Conservation (phyloP, 1,139 yeast genomes). For the Nakaseomyces uthaithaninus region DNA sequence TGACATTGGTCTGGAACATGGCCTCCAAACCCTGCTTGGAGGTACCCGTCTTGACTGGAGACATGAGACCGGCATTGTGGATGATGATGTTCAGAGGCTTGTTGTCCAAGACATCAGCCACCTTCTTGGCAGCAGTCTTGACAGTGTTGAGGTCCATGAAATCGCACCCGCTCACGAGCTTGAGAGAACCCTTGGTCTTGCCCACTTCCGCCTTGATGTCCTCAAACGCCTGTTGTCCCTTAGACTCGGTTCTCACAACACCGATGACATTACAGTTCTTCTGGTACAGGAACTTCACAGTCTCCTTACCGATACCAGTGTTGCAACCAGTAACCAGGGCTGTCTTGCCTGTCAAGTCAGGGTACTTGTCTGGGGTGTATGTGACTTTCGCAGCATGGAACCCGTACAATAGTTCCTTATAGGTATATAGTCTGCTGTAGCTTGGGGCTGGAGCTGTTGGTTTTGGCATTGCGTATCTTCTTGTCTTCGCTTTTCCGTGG, state of each 20-base stretch:
- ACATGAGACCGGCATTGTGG: conserved; percentile 48
- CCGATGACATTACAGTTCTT: conserved; percentile 41
- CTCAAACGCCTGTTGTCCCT: conserved; percentile 34
- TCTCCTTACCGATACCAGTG: conserved; percentile 42
- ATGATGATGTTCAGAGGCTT: conserved; percentile 37
- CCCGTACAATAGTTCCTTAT: conserved; percentile 12
- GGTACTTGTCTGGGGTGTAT: conserved; percentile 36
- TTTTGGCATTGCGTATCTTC: background rate
- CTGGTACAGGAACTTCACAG: conserved; percentile 34
- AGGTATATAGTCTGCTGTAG: conserved; percentile 13
- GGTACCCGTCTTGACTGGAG: conserved; percentile 34
- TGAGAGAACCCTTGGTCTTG: conserved; percentile 21
- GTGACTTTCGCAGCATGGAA: conserved; percentile 28
- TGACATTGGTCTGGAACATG: conserved; percentile 43
- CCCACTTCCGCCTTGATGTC: conserved; percentile 26
- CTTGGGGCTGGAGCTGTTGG: conserved; percentile 21
- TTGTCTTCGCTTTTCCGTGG: too few species aligned
- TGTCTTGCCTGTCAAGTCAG: conserved; percentile 38
- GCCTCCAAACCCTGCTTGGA: conserved; percentile 39
- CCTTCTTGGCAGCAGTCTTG: conserved; percentile 35
- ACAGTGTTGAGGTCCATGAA: conserved; percentile 40
- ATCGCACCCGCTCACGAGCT: conserved; percentile 34
- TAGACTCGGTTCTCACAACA: conserved; percentile 35
- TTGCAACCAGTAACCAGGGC: conserved; percentile 43
- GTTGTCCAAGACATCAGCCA: conserved; percentile 22